Evolutionary conservation across 2,329 filamentous ascomycete species (phyloP).

Genomic region (Chaetomium sp.): DNA sequence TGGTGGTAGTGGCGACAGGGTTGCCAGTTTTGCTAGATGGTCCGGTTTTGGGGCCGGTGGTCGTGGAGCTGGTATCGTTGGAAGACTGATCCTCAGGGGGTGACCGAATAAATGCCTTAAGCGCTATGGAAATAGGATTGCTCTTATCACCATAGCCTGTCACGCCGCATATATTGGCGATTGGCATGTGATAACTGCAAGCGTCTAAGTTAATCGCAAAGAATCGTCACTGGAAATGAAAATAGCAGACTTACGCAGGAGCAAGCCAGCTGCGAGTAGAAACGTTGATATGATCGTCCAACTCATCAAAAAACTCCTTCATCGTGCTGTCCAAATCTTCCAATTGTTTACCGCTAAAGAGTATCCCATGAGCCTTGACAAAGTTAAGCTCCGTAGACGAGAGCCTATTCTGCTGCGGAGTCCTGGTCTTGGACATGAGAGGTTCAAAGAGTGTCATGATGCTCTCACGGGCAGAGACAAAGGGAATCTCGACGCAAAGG

Average conservation of each 20-base stretch:
- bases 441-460: constrained; percentile 64
- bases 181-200: constrained; percentile 44
- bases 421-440: constrained; percentile 33
- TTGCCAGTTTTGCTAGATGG: not conserved
- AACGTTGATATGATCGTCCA: constrained; percentile 53
- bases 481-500: constrained; percentile 61
- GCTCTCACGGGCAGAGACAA: constrained; percentile 60
- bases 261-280: constrained; percentile 47
- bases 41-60: not conserved
- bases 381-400: constrained; percentile 51
- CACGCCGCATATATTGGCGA: constrained; percentile 48
- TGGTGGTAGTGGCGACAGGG: not conserved
- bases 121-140: constrained; percentile 40
- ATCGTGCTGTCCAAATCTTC: constrained; percentile 42
- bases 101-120: constrained; percentile 30
- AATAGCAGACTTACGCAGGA: constrained; percentile 28
- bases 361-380: constrained; percentile 56
- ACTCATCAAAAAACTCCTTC: constrained; percentile 42
- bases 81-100: constrained; percentile 19
- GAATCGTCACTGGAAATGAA: too few species aligned
- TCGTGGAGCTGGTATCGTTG: not conserved
- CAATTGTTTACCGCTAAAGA: constrained; percentile 49
- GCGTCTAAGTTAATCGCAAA: too few species aligned
- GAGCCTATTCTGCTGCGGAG: constrained; percentile 32
- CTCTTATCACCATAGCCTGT: constrained; percentile 47